phyloP scores from a whole-genome alignment of 805 yeast species.

The Lachancea sp. region DNA sequence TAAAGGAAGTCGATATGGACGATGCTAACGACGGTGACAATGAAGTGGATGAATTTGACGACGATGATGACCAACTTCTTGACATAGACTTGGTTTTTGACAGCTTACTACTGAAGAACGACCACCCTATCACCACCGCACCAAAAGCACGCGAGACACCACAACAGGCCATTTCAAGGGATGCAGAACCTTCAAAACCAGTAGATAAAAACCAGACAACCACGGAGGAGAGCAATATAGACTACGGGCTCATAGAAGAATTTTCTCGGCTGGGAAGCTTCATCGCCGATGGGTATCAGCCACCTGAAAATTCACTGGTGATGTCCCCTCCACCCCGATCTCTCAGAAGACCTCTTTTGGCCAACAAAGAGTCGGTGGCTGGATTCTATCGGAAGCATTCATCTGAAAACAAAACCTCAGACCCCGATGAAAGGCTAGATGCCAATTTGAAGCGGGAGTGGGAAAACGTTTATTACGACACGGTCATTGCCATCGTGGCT shows the following conservation, averaged over 20 bases:
- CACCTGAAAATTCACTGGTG: background rate
- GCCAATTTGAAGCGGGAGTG: slow-evolving; percentile 20
- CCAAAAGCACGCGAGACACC: background rate
- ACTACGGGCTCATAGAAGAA: slow-evolving; percentile 18
- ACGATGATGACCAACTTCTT: slow-evolving; percentile 17
- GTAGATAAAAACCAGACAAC: background rate
- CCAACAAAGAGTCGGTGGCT: slow-evolving; percentile 16
- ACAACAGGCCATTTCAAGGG: background rate
- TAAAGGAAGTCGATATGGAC: background rate
- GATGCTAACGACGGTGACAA: slow-evolving; percentile 6
- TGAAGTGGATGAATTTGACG: slow-evolving; percentile 13
- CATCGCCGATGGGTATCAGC: slow-evolving; percentile 8
- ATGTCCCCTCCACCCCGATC: slow-evolving; percentile 27
- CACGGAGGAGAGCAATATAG: slow-evolving; percentile 10
- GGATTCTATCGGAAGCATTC: slow-evolving; percentile 18
- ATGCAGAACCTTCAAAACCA: background rate
- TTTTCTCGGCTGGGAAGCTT: slow-evolving; percentile 19
- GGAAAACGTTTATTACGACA: slow-evolving; percentile 20
- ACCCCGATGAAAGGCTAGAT: slow-evolving; percentile 10
- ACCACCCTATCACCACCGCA: slow-evolving; percentile 7
- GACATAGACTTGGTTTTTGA: slow-evolving; percentile 29
- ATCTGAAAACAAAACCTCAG: background rate
- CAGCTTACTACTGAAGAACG: slow-evolving; percentile 21
- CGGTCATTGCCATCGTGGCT: background rate
- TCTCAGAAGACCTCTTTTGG: slow-evolving; percentile 19